These are phyloP conservation scores for Agaricales sp. DNA, from an alignment of 1,284 basidiomycete genomes.

Conservation along the genomic window DNA sequence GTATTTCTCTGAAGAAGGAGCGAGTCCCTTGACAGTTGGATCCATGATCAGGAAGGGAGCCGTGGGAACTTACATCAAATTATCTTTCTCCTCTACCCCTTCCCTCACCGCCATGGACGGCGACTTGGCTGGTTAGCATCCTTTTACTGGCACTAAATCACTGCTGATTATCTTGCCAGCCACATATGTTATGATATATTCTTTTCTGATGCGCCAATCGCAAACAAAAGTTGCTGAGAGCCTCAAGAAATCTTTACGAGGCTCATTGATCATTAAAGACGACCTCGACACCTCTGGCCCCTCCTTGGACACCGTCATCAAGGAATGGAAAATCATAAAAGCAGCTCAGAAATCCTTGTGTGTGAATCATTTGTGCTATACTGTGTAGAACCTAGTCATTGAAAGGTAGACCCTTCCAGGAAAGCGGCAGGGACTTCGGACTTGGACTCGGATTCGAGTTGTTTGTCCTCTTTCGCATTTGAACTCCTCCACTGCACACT, in stretches of 20 bases:
- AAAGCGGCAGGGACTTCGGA: constrained; percentile 5
- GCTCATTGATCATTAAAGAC: constrained; percentile 46
- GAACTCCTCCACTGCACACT: not conserved
- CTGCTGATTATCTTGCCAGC: constrained; percentile 26
- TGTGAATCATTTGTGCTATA: not conserved
- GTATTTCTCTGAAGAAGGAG: constrained; percentile 46
- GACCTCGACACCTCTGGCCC: constrained; percentile 34
- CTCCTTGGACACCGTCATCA: constrained; percentile 50
- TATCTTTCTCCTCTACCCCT: constrained; percentile 11
- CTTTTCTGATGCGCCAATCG: constrained; percentile 54
- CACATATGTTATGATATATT: constrained; percentile 62
- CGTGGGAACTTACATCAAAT: constrained; percentile 20
- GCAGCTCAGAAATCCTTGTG: constrained; percentile 16
- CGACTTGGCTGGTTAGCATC: constrained; percentile 32
- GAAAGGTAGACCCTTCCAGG: not conserved
- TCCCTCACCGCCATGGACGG: constrained; percentile 28
- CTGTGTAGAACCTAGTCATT: not conserved
- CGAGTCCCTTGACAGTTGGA: constrained; percentile 68
- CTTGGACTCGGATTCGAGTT: constrained; percentile 9
- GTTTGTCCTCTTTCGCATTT: not conserved
- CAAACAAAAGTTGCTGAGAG: constrained; percentile 58
- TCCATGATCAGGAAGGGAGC: constrained; percentile 27
- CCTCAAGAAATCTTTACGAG: constrained; percentile 54
- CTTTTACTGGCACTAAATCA: not conserved
- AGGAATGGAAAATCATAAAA: constrained; percentile 42